Percentiles rank a stretch among this genome's conserved stretches.
phyloP scores from a whole-genome alignment of 2,329 filamentous ascomycete genomes.

The Penicillium sp. region DNA sequence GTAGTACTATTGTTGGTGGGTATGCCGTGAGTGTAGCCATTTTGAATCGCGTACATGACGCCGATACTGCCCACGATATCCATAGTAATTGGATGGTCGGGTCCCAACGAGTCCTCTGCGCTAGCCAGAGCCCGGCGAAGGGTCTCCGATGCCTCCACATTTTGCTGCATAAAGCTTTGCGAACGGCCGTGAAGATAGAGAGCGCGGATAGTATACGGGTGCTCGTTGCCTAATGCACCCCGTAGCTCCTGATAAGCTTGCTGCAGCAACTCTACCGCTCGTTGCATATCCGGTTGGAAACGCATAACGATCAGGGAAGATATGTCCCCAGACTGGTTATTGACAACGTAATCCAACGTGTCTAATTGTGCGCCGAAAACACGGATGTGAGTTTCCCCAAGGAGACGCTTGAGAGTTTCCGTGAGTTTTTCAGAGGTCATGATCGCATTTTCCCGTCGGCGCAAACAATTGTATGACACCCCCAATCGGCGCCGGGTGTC shows the following conservation, averaged over 20 bases:
- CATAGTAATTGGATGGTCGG: slow-evolving; percentile 29
- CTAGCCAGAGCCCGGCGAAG: slow-evolving; percentile 31
- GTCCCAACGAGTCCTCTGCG: slow-evolving; percentile 28
- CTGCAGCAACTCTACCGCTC: slow-evolving; percentile 17
- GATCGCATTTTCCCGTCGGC: slow-evolving; percentile 26
- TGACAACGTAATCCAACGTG: slow-evolving; percentile 25
- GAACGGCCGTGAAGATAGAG: slow-evolving; percentile 25
- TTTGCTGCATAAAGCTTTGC: slow-evolving; percentile 20
- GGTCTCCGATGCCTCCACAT: slow-evolving; percentile 27
- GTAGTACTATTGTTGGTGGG: slow-evolving; percentile 10
- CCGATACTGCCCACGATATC: slow-evolving; percentile 30
- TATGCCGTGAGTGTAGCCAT: not conserved
- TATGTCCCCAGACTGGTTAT: slow-evolving; percentile 15
- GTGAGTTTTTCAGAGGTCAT: slow-evolving; percentile 23
- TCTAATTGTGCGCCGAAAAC: slow-evolving; percentile 24
- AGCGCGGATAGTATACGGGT: slow-evolving; percentile 28
- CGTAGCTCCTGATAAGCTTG: slow-evolving; percentile 24
- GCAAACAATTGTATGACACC: slow-evolving; percentile 23
- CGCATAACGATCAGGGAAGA: slow-evolving; percentile 3
- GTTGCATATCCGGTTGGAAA: slow-evolving; percentile 17
- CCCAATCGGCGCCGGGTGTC: slow-evolving; percentile 31
- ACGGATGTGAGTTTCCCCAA: slow-evolving; percentile 31
- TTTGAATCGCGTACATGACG: slow-evolving; percentile 29
- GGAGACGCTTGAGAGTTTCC: slow-evolving; percentile 21
- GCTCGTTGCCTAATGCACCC: slow-evolving; percentile 19